Base-by-base conservation (phyloP, 768 basidiomycete genomes). In the Amanita jacksonii region DNA sequence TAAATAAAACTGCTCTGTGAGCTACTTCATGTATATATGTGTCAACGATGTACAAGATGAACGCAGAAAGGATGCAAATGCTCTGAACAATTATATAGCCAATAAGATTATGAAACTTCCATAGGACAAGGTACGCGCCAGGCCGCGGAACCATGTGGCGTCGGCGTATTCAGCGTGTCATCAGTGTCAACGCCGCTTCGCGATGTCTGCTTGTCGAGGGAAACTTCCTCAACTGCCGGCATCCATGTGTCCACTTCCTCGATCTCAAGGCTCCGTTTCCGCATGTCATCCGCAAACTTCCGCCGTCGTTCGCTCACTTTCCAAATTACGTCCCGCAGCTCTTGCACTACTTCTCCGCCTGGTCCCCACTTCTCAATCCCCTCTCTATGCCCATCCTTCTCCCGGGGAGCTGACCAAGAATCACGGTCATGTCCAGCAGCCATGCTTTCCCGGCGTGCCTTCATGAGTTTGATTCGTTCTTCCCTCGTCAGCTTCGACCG, bases 261-360 rank as follows among this genome's bases (percentile, higher is more conserved):
- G 5, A 30, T 8, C 13, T 45, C 43, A 16, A 38, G 3, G 19
- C 24, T 36, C 31, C 41, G 28, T n/a, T 22, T 24, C 12, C 7
- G 31, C 1, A 25, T 15, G 9, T 34, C 40, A 35, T 58, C 53
- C 33, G 57, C 57, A 70, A 81, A 67, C 59, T 68, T 70, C 48
- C 81, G 63, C 57, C 78, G 67, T 54, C 70, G 68, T 61, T 88
- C 82, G 24, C 85, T 74, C 7, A 89, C 86, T 58, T 86, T 82
- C 83, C 82, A 85, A 23, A 89, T 89, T 8, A 89, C 85, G 52
- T 88, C 86, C 58, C 83, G 85, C 50, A 89, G 65, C 58, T 89
- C 86, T 57, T 85, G 78, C 4, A 89, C 84, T 27, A 89, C 85
- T 49, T 88, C 86, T 1, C 78, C 80, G 3, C 77, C 76, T 5